These are phyloP conservation scores for Jackrogersella minutella DNA, from an alignment of 495 filamentous ascomycete species.

Conservation along the genomic window DNA sequence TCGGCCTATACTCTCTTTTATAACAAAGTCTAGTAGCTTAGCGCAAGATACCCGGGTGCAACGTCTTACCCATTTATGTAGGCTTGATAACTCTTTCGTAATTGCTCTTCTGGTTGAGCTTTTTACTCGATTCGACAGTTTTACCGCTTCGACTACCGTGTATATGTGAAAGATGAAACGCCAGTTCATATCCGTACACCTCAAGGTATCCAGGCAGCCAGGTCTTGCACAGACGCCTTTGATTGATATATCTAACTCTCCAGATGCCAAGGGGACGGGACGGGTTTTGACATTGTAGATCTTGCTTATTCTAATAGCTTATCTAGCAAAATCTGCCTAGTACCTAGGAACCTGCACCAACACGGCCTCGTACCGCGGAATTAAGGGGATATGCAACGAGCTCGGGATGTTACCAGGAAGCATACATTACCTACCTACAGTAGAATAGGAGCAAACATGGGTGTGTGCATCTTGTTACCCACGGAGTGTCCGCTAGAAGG, in stretches of 20 bases:
- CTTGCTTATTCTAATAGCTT: not conserved
- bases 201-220: not conserved
- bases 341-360: too few species aligned
- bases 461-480: conserved; percentile 11
- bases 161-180: conserved; percentile 1
- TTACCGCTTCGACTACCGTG: not conserved
- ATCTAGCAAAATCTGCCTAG: not conserved
- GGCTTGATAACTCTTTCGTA: conserved; percentile 11
- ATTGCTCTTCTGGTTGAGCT: not conserved
- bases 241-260: not conserved
- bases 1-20: conserved; percentile 6
- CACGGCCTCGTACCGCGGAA: not conserved
- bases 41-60: conserved; percentile 35
- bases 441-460: conserved; percentile 14
- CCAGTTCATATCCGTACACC: not conserved
- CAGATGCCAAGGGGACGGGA: not conserved
- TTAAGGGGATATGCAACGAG: not conserved
- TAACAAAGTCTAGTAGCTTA: conserved; percentile 13
- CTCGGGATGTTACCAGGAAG: too few species aligned
- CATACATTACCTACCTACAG: too few species aligned
- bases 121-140: not conserved
- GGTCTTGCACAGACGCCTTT: not conserved
- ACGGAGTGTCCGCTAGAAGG: not conserved
- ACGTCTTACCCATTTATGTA: conserved; percentile 11
- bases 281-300: not conserved